Conservation (phyloP, 495 filamentous ascomycete species). For the Tuber melanosporum region DNA sequence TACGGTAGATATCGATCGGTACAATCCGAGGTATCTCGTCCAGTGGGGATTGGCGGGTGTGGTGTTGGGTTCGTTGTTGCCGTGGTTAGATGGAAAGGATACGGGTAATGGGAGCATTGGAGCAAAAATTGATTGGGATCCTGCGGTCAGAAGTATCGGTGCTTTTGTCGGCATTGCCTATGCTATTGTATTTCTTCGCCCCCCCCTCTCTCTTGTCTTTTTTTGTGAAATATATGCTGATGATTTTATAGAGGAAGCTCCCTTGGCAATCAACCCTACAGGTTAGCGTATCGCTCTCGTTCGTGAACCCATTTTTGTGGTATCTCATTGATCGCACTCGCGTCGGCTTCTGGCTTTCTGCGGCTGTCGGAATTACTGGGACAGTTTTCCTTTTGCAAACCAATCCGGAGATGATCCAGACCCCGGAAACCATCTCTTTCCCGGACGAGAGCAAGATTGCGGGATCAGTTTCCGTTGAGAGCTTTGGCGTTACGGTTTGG, state of each 20-base stretch:
- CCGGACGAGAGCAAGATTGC: constrained; percentile 45
- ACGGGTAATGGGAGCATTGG: constrained; percentile 13
- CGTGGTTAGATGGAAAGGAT: constrained; percentile 66
- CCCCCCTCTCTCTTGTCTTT: constrained; percentile 8
- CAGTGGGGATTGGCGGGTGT: constrained; percentile 81
- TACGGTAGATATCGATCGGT: constrained; percentile 41
- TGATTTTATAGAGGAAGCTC: constrained; percentile 59
- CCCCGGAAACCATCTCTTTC: constrained; percentile 47
- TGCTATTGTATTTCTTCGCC: constrained; percentile 61
- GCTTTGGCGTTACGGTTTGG: constrained; percentile 75
- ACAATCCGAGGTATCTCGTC: constrained; percentile 61
- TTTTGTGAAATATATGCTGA: not conserved
- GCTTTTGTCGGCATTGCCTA: constrained; percentile 95
- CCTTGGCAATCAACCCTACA: constrained; percentile 93
- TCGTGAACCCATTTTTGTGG: constrained; percentile 92
- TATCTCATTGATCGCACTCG: constrained; percentile 87
- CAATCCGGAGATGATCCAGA: constrained; percentile 69
- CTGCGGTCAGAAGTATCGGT: constrained; percentile 77
- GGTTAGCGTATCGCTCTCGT: constrained; percentile 79
- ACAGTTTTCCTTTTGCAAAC: constrained; percentile 64
- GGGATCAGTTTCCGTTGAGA: constrained; percentile 62
- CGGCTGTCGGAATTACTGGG: constrained; percentile 63
- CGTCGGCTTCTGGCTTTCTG: constrained; percentile 70
- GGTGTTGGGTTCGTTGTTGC: constrained; percentile 66
- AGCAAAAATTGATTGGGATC: constrained; percentile 64